Percentiles rank a stretch among this genome's conserved stretches.
Conservation (phyloP, 129 eudicot species). For the Gnaphalium uliginosum region DNA sequence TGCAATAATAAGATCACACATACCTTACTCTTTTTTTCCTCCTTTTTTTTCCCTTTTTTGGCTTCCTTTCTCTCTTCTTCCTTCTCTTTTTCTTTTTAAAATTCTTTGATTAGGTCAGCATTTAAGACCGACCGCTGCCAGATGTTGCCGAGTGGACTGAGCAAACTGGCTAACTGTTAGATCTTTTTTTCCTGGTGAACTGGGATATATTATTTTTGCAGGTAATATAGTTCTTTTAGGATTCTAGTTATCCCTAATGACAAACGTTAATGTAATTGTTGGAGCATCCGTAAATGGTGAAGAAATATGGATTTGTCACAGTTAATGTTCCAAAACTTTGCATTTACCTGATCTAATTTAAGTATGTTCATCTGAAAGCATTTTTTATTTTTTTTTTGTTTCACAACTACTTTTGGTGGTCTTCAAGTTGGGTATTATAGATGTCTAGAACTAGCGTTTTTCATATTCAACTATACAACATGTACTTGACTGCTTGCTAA, state of each 20-base stretch:
- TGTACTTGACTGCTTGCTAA: neutral
- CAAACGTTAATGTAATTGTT: neutral
- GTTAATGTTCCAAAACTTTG: neutral
- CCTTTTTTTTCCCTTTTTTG: conserved; percentile 3
- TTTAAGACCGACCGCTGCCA: conserved; percentile 42
- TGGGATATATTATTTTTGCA: conserved; percentile 37
- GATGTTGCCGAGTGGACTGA: conserved; percentile 52
- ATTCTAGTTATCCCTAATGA: conserved; percentile 2
- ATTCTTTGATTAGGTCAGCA: conserved; percentile 49
- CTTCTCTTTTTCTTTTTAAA: conserved; percentile 18
- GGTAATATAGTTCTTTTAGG: conserved; percentile 43
- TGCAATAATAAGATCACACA: conserved; percentile 25
- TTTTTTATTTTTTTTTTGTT: neutral
- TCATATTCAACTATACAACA: neutral
- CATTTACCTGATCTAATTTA: neutral
- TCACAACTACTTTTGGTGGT: neutral
- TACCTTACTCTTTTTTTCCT: conserved; percentile 35
- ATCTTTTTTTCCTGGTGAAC: conserved; percentile 33
- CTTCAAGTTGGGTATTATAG: neutral
- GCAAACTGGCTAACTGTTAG: conserved; percentile 20
- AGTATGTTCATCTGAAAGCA: neutral
- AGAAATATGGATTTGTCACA: neutral
- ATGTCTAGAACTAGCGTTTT: neutral
- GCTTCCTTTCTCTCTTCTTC: neutral
- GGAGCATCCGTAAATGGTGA: conserved; percentile 3